These are phyloP conservation scores for Linanthus parryae DNA, from an alignment of 148 eudicot species.

Conservation along the genomic window DNA sequence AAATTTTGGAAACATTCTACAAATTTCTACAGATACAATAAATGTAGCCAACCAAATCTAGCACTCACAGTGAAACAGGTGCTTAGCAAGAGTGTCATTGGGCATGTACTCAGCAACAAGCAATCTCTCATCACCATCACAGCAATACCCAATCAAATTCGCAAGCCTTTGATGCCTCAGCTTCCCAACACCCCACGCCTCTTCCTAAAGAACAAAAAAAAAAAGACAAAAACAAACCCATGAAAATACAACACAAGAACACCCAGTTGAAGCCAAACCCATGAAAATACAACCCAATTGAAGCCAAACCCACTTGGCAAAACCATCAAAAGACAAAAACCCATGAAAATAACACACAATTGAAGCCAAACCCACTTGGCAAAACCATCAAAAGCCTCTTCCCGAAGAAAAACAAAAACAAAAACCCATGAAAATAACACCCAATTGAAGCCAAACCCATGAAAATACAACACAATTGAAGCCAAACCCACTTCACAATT, in stretches of 20 bases:
- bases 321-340: neutral
- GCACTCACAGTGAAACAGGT: slow-evolving; percentile 81
- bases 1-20: too few species aligned
- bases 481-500: neutral
- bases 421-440: neutral
- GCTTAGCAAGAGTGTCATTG: slow-evolving; percentile 91
- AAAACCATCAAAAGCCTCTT: neutral
- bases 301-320: neutral
- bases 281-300: neutral
- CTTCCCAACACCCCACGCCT: slow-evolving; percentile 88
- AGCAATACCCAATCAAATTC: slow-evolving; percentile 86
- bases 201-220: slow-evolving; percentile 42
- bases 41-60: neutral
- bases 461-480: neutral
- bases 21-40: neutral
- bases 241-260: neutral
- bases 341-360: neutral
- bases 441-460: neutral
- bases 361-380: neutral
- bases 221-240: neutral
- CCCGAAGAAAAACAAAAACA: neutral
- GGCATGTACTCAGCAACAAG: slow-evolving; percentile 97
- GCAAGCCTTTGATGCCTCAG: slow-evolving; percentile 69
- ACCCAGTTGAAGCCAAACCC: neutral
- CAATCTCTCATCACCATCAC: slow-evolving; percentile 92